A percentile compares a stretch with the other conserved stretches of the same genome.
phyloP scores from a whole-genome alignment of 352 stramenopile genomes.

The Phytopythium delawarense region DNA sequence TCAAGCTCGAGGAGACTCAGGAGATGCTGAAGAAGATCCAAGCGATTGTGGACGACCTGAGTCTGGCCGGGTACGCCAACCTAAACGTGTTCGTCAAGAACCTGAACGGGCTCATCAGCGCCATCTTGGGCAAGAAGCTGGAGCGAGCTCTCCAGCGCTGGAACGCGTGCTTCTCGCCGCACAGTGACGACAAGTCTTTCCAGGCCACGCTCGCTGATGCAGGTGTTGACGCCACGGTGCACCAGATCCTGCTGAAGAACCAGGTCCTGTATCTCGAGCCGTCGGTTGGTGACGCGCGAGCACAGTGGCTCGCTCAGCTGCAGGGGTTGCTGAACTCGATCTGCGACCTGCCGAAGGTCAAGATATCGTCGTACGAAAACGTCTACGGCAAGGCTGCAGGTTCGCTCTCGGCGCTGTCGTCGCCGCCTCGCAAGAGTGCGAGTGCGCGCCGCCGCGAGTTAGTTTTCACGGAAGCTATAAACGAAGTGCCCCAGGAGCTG shows the following conservation, averaged over 20 bases:
- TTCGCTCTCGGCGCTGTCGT: constrained; percentile 41
- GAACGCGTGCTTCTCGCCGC: constrained; percentile 59
- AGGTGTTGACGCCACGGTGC: constrained; percentile 44
- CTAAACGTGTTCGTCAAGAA: constrained; percentile 90
- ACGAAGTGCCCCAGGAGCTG: constrained; percentile 51
- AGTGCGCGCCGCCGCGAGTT: constrained; percentile 54
- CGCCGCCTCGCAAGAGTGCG: constrained; percentile 54
- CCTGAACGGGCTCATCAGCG: constrained; percentile 85
- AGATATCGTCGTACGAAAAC: constrained; percentile 85
- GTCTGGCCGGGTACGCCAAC: constrained; percentile 92
- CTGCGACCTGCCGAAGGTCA: constrained; percentile 90
- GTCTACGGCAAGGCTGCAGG: constrained; percentile 69
- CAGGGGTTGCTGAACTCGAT: constrained; percentile 93
- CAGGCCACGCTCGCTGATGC: constrained; percentile 39
- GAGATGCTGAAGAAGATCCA: constrained; percentile 87
- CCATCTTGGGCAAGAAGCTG: constrained; percentile 81
- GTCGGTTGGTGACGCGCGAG: constrained; percentile 91
- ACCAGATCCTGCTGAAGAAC: constrained; percentile 96
- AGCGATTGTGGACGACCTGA: constrained; percentile 92
- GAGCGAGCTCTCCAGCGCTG: constrained; percentile 57
- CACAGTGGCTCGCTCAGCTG: constrained; percentile 88
- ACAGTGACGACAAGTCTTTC: constrained; percentile 60
- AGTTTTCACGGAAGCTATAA: constrained; percentile 69
- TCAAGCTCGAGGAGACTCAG: constrained; percentile 40
- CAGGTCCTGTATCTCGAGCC: constrained; percentile 96